phyloP scores from a whole-genome alignment of 2,329 filamentous ascomycete species.

The Gliomastix tumulicola region DNA sequence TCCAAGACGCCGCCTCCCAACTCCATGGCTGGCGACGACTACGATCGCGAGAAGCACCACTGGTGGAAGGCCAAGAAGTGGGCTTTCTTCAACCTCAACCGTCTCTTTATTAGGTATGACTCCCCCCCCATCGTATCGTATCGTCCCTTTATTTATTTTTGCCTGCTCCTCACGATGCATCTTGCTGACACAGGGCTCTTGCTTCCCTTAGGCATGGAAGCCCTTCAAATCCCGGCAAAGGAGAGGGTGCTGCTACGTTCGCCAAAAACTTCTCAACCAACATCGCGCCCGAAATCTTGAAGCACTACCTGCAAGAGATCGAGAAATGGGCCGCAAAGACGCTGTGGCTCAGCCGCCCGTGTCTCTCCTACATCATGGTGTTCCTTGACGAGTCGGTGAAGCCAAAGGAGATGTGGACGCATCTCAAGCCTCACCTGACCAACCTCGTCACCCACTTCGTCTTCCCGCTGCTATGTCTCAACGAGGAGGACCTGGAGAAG shows the following conservation, averaged over 20 bases:
- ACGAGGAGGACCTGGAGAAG: constrained; percentile 84
- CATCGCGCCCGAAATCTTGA: constrained; percentile 92
- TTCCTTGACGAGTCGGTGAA: constrained; percentile 97
- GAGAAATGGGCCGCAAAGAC: constrained; percentile 97
- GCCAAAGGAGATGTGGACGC: constrained; percentile 93
- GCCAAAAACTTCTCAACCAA: constrained; percentile 86
- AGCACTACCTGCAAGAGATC: constrained; percentile 88
- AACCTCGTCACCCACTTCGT: constrained; percentile 91
- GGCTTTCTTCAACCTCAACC: constrained; percentile 96
- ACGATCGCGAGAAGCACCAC: constrained; percentile 87
- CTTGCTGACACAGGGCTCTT: too few relatives aligned
- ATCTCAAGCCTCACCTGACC: constrained; percentile 88
- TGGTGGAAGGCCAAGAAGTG: constrained; percentile 99
- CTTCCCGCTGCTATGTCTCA: constrained; percentile 91
- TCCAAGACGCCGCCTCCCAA: constrained; percentile 74
- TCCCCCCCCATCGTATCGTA: background rate
- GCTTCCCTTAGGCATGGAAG: constrained; percentile 88
- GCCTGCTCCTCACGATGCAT: too few relatives aligned
- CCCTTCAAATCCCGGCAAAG: constrained; percentile 67
- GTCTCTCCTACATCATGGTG: constrained; percentile 85
- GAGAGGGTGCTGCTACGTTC: constrained; percentile 69
- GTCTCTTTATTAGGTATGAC: constrained; percentile 79
- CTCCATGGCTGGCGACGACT: constrained; percentile 75
- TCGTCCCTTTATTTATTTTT: background rate
- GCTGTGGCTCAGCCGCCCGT: constrained; percentile 89